These are phyloP conservation scores for Lactarius deliciosus DNA, from an alignment of 768 basidiomycete species.

Conservation along the genomic window DNA sequence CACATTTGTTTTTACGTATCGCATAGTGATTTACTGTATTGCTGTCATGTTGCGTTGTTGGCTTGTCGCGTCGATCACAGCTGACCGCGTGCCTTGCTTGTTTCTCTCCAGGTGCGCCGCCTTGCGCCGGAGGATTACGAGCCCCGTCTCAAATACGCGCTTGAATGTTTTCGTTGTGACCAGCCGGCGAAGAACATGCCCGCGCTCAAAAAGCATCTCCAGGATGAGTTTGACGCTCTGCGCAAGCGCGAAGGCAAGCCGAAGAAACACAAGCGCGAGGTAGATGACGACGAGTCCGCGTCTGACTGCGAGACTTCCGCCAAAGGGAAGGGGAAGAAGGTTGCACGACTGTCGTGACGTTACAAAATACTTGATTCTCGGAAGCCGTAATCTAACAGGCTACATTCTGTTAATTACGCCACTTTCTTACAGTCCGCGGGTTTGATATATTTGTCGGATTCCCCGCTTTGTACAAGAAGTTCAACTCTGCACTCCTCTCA, in stretches of 20 bases:
- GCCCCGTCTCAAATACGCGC: constrained; percentile 59
- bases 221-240: constrained; percentile 61
- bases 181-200: constrained; percentile 69
- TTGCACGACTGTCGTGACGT: not conserved
- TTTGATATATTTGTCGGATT: constrained; percentile 7
- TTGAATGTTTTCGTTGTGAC: constrained; percentile 72
- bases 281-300: not conserved
- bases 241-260: constrained; percentile 23
- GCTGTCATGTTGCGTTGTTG: not conserved
- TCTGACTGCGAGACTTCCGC: not conserved
- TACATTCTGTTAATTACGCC: constrained; percentile 6
- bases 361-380: constrained; percentile 5
- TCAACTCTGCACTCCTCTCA: not conserved
- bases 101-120: constrained; percentile 29
- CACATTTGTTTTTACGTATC: not conserved
- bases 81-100: not conserved
- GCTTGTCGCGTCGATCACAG: not conserved
- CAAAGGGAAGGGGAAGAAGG: not conserved
- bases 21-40: not conserved
- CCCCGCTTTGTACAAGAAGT: not conserved
- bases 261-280: constrained; percentile 19
- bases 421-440: constrained; percentile 7
- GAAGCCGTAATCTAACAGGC: constrained; percentile 5
- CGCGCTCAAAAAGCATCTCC: constrained; percentile 68
- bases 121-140: constrained; percentile 58